phyloP scores from a whole-genome alignment of 257 asterid species.

The Paraleonurus japonicus region DNA sequence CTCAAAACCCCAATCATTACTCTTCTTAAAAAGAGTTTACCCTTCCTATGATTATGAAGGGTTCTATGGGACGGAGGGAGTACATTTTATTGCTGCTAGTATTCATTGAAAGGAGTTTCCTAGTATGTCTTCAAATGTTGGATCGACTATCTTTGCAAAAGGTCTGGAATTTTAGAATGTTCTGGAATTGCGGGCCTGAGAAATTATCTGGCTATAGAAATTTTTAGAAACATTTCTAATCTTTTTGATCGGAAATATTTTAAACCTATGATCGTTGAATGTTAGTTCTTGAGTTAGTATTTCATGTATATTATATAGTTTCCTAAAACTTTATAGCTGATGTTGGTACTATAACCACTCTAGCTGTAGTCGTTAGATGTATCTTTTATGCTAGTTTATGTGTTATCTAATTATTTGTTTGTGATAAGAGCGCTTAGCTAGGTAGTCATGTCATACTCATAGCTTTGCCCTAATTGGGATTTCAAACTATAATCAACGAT shows the following conservation, averaged over 20 bases:
- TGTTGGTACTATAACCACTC: constrained; percentile 19
- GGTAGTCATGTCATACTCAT: background rate
- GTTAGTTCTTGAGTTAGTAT: background rate
- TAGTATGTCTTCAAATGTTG: background rate
- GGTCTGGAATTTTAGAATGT: background rate
- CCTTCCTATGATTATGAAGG: too few species aligned
- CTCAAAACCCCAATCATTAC: too few species aligned
- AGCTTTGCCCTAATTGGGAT: background rate
- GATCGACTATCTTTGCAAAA: constrained; percentile 5
- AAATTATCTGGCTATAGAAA: background rate
- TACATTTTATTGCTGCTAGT: background rate
- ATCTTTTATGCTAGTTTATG: constrained; percentile 20
- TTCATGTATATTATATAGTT: background rate
- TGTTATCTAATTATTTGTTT: constrained; percentile 1
- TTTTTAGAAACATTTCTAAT: background rate
- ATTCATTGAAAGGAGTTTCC: constrained; percentile 9
- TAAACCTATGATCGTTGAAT: constrained; percentile 1
- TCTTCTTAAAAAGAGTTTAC: too few species aligned
- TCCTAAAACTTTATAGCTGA: background rate
- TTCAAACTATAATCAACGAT: background rate
- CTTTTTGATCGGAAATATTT: background rate
- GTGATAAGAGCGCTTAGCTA: background rate
- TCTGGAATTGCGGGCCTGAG: background rate
- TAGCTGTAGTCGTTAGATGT: background rate
- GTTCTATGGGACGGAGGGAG: too few species aligned